Evolutionary conservation across 2,329 filamentous ascomycete species (phyloP), one percentile per base, ranked within the genome.

Genomic region (Xylariomycetidae sp.): DNA sequence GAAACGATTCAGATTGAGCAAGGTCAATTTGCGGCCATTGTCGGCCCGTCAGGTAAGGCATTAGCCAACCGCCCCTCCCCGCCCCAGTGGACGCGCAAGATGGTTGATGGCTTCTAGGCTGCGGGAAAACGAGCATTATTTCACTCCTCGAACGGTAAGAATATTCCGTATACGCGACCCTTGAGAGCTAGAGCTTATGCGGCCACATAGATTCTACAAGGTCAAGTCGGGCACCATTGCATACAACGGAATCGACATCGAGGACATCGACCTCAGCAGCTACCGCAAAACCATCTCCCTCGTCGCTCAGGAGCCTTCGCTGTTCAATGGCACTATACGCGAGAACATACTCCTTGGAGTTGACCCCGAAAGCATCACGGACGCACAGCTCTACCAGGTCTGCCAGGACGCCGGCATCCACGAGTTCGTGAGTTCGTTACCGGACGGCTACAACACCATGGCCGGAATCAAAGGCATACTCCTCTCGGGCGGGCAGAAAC

Each of bases 101-200:
- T 17, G 19, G 14, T 40, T 55, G 18, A 55, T 31, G 16, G 12
- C 5, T 28, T 31, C 22, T 27, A 56, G 53, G 53, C 12, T 82
- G 78, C 37, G 81, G 82, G 15, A 85, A 89, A 60, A 82, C 79
- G 1, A 85, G 79, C 10, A 75, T 85, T 17, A 76, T 90, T 26
- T 69, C 71, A 35, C 58, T 82, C 0, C 56, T 82, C 9, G 77
- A 81, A 57, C 68, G 76, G 52, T 53, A 10, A 40, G 44, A 37
- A 13, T 16, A 23, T 29, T 22, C 17, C n/a, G 10, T 12, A 18
- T n/a, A n/a, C n/a, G n/a, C n/a, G n/a, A n/a, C n/a, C n/a, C n/a
- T n/a, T n/a, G n/a, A n/a, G n/a, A n/a, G n/a, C n/a, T n/a, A n/a
- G n/a, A n/a, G n/a, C n/a, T n/a, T n/a, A n/a, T n/a, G n/a, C n/a